Base-by-base conservation (phyloP, 2,329 filamentous ascomycete genomes). In the Penicillium crustosum region DNA sequence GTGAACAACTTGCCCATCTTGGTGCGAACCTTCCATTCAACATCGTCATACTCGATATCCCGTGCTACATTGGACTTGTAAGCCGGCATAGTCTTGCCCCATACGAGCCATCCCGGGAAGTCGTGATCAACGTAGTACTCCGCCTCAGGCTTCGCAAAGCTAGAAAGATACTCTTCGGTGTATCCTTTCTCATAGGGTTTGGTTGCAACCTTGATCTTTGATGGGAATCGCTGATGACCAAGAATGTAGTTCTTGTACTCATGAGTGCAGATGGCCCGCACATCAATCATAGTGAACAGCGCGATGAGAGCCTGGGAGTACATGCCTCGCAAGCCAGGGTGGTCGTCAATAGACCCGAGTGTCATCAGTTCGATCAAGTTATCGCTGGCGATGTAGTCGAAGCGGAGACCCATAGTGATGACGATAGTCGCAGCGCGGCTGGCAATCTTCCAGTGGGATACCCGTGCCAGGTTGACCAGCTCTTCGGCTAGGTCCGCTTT, bases 371-470 rank as follows among this genome's bases (percentile, higher is more conserved):
- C 88, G 53, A 97, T 85, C 73, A 97, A 89, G 57, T 89, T 85
- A 19, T 89, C 81, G 1, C 91, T 90, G 6, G 91, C 91, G 61
- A 99, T 85, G 19, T 86, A 89, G 64, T 97, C 89, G 67, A 97
- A 96, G n/a, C 94, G 88, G 61, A 97, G 85, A 57, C 91, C 93
- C 61, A 97, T 83, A 59, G 94, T 96, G 56, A 93, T 86, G 5
- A 96, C 90, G 71, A 99, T 94, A 36, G 95, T 89, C 10, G 90
- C 90, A 56, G 93, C 96, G 29, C 93, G 84, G 50, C 87, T 91
- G 6, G 93, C 93, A 66, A 96, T 93, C 79, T 96, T 97, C 94
- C 94, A 99, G 71, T 99, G 95, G 0, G 92, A 91, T 3, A 85
- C 85, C 67, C 86, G 87, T 2, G 91, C 90, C 59, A 89, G 79